phyloP scores from a whole-genome alignment of 768 basidiomycete genomes.

The Leccinum disarticulatum region DNA sequence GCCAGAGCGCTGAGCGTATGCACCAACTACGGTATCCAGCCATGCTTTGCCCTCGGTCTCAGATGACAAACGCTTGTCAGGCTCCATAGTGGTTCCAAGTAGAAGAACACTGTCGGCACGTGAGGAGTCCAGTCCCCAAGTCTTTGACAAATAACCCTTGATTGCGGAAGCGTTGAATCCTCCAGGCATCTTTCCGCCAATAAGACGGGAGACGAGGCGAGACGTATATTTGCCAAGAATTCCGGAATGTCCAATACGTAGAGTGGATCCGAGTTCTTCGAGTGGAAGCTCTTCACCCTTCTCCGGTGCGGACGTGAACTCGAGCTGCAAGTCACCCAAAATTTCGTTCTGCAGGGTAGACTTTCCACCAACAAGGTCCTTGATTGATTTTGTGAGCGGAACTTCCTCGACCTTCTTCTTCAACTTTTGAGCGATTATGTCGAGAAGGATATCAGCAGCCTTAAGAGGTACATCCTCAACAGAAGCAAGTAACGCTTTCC shows the following conservation, averaged over 20 bases:
- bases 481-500: conserved; percentile 64
- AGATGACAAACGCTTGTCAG: conserved; percentile 86
- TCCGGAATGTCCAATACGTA: conserved; percentile 81
- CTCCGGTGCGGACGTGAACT: conserved; percentile 93
- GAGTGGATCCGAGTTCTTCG: conserved; percentile 89
- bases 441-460: conserved; percentile 81
- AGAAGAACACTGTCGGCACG: conserved; percentile 91
- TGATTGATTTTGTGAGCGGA: conserved; percentile 90
- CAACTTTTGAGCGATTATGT: conserved; percentile 95
- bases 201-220: conserved; percentile 85
- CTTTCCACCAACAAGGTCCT: conserved; percentile 97
- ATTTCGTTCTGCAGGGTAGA: conserved; percentile 99
- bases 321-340: conserved; percentile 92
- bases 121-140: conserved; percentile 91
- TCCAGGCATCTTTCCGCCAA: conserved; percentile 97
- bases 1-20: conserved; percentile 87
- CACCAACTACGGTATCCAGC: conserved; percentile 81
- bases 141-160: conserved; percentile 85
- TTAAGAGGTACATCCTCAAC: conserved; percentile 92
- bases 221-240: conserved; percentile 90
- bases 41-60: conserved; percentile 93
- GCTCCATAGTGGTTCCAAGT: conserved; percentile 89
- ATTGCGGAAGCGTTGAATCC: conserved; percentile 95
- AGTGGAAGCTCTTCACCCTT: conserved; percentile 97
- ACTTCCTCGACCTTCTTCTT: conserved; percentile 94